These are phyloP conservation scores for Colletotrichum orbiculare DNA, from an alignment of 2,329 filamentous ascomycete genomes.

Conservation along the genomic window DNA sequence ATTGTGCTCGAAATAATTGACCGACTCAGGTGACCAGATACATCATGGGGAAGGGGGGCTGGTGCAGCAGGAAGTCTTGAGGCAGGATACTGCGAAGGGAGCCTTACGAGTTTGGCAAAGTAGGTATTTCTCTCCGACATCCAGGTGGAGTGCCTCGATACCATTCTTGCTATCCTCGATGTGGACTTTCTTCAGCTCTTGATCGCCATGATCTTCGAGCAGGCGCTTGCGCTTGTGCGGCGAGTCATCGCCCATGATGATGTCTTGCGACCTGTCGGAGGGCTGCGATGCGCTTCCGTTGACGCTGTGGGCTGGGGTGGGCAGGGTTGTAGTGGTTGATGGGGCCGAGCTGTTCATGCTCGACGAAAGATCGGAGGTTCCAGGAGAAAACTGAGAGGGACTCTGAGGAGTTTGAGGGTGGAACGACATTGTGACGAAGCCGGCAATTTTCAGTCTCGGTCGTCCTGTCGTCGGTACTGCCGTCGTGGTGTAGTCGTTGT, in stretches of 20 bases:
- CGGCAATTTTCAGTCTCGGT: slow-evolving; percentile 39
- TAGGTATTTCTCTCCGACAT: slow-evolving; percentile 75
- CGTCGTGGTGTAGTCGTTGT: slow-evolving; percentile 46
- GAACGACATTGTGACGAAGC: slow-evolving; percentile 69
- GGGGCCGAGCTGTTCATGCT: slow-evolving; percentile 64
- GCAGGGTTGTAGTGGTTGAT: slow-evolving; percentile 64
- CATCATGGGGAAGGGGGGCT: slow-evolving; percentile 8
- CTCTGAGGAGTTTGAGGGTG: slow-evolving; percentile 76
- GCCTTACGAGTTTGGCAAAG: slow-evolving; percentile 75
- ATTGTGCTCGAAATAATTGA: slow-evolving; percentile 44
- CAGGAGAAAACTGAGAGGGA: slow-evolving; percentile 70
- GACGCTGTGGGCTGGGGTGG: slow-evolving; percentile 72
- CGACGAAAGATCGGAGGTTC: slow-evolving; percentile 61
- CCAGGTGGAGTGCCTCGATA: slow-evolving; percentile 73
- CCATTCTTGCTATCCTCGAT: slow-evolving; percentile 69
- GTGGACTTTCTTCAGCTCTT: slow-evolving; percentile 71
- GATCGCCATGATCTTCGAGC: slow-evolving; percentile 65
- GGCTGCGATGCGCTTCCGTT: slow-evolving; percentile 63
- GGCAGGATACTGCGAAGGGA: slow-evolving; percentile 53
- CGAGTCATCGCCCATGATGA: slow-evolving; percentile 61
- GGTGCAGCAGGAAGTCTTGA: slow-evolving; percentile 34
- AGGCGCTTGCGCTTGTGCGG: slow-evolving; percentile 72
- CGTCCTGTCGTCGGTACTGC: slow-evolving; percentile 33
- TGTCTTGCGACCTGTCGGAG: slow-evolving; percentile 55
- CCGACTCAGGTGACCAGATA: slow-evolving; percentile 31